phyloP scores from a whole-genome alignment of 73 alveolate species.

The Paramecium primaurelia region DNA sequence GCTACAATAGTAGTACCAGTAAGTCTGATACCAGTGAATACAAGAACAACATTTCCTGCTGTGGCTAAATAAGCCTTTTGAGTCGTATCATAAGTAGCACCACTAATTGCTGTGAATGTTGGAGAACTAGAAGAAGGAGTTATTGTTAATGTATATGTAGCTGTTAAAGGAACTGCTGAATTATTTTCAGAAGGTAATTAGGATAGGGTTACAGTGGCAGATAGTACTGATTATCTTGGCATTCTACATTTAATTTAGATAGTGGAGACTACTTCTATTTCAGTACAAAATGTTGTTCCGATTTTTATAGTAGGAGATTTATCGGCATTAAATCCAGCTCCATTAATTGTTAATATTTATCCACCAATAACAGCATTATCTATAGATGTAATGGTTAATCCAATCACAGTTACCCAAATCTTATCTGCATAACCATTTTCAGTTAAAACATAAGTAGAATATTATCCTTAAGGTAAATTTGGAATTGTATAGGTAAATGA shows the following conservation, averaged over 20 bases:
- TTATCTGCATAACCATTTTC: slow-evolving; percentile 18
- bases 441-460: slow-evolving; percentile 1
- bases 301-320: background rate
- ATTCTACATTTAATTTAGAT: background rate
- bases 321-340: background rate
- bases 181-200: background rate
- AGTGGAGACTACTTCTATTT: background rate
- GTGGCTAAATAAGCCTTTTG: background rate
- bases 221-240: background rate
- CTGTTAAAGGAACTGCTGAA: background rate
- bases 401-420: slow-evolving; percentile 22
- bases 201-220: background rate
- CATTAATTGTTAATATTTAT: slow-evolving; percentile 2
- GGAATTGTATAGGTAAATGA: slow-evolving; percentile 12
- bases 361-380: background rate
- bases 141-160: background rate
- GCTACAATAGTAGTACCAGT: background rate
- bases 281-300: background rate
- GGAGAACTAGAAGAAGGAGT: background rate
- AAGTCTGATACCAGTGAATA: background rate
- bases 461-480: slow-evolving; percentile 4
- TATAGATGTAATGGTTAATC: background rate
- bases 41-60: background rate
- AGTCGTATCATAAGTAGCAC: background rate
- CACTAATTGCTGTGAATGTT: background rate